These are phyloP conservation scores for Fusarium circinatum DNA, from an alignment of 2,329 filamentous ascomycete species.

Conservation along the genomic window DNA sequence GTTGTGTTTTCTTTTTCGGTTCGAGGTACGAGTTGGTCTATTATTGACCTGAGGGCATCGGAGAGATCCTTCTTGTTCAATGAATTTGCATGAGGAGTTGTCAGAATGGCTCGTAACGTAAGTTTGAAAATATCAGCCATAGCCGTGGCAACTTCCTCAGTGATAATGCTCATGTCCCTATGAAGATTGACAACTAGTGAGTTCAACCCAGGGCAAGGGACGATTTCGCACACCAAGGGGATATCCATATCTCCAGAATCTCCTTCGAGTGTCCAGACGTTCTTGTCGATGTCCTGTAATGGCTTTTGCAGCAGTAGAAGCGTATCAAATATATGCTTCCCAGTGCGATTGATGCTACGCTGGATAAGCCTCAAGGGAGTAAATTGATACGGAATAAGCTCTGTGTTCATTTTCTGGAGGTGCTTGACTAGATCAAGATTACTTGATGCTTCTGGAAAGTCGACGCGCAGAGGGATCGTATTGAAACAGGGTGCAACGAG, in stretches of 20 bases:
- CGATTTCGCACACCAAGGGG: slow-evolving; percentile 80
- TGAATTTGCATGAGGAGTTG: slow-evolving; percentile 42
- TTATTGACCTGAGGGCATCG: slow-evolving; percentile 4
- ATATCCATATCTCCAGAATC: slow-evolving; percentile 76
- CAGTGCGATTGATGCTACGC: slow-evolving; percentile 52
- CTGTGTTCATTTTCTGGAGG: slow-evolving; percentile 70
- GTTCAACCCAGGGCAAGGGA: slow-evolving; percentile 64
- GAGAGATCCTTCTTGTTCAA: slow-evolving; percentile 39
- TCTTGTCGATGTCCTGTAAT: slow-evolving; percentile 63
- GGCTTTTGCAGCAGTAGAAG: slow-evolving; percentile 81
- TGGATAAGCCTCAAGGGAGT: slow-evolving; percentile 80
- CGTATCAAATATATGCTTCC: slow-evolving; percentile 77
- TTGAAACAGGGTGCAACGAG: slow-evolving; percentile 95
- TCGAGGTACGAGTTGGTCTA: slow-evolving; percentile 39
- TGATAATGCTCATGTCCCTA: slow-evolving; percentile 60
- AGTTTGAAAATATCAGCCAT: slow-evolving; percentile 48
- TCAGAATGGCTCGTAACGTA: slow-evolving; percentile 42
- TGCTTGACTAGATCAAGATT: slow-evolving; percentile 67
- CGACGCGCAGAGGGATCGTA: slow-evolving; percentile 77
- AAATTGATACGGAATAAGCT: slow-evolving; percentile 75
- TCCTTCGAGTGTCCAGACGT: slow-evolving; percentile 65
- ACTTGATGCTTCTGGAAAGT: slow-evolving; percentile 58
- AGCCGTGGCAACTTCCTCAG: slow-evolving; percentile 40
- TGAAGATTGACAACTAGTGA: slow-evolving; percentile 70
- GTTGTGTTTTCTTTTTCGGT: slow-evolving; percentile 29